These are phyloP conservation scores for Rachicladosporium sp. DNA, from an alignment of 2,329 filamentous ascomycete species.

Conservation along the genomic window DNA sequence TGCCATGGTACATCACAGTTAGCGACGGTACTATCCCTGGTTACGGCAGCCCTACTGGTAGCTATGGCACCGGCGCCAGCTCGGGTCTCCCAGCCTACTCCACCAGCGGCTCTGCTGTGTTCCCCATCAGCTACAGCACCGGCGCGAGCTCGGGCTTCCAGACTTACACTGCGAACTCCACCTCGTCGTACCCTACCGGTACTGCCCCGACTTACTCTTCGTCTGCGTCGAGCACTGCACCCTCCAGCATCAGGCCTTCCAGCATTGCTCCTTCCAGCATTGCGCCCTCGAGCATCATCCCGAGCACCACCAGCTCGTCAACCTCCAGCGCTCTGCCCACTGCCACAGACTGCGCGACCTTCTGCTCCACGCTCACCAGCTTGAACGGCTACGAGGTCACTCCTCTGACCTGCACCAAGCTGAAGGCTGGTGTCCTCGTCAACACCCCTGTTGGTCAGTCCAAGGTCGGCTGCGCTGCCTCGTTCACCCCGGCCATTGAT, in stretches of 20 bases:
- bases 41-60: no score
- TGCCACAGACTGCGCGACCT: slow-evolving; percentile 5
- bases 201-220: background rate
- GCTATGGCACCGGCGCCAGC: no score
- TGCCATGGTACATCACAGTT: background rate
- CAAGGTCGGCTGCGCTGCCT: slow-evolving; percentile 12
- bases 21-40: slow-evolving; percentile 2
- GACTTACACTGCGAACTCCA: background rate
- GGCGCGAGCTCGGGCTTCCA: slow-evolving; percentile 2
- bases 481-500: slow-evolving; percentile 19
- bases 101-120: background rate
- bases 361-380: slow-evolving; percentile 4
- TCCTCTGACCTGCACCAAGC: slow-evolving; percentile 6
- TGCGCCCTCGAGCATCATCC: background rate
- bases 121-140: background rate
- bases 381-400: slow-evolving; percentile 6
- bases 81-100: no score
- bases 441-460: slow-evolving; percentile 5
- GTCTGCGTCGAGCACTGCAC: no score
- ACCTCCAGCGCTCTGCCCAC: slow-evolving; percentile 2
- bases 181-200: background rate
- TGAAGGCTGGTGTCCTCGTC: background rate
- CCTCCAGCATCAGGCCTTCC: background rate
- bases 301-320: background rate
- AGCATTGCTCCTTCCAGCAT: background rate